These are phyloP conservation scores for Myrica gale DNA, from an alignment of 306 rosid species.

Conservation along the genomic window DNA sequence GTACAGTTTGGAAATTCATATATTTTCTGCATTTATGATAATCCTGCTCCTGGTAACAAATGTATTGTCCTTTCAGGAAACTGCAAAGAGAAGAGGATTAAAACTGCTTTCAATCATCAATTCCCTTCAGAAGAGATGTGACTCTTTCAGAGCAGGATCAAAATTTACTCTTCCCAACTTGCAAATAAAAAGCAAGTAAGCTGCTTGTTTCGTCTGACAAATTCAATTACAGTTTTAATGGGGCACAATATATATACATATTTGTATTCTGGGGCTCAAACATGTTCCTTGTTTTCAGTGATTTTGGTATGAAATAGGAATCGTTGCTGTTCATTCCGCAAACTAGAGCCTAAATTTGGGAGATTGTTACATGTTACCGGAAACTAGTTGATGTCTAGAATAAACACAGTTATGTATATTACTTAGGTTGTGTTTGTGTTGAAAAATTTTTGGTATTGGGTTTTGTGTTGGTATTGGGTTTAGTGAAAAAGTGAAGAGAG, in stretches of 20 bases:
- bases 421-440: no score
- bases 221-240: constrained; percentile 6
- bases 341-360: not conserved
- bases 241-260: constrained; percentile 2
- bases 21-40: constrained; percentile 1
- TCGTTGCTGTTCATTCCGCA: not conserved
- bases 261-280: not conserved
- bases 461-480: no score
- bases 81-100: constrained; percentile 49
- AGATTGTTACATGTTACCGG: not conserved
- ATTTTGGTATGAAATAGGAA: not conserved
- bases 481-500: no score
- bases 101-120: constrained; percentile 55
- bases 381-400: not conserved
- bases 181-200: constrained; percentile 71
- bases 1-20: constrained; percentile 6
- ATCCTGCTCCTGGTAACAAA: not conserved
- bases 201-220: constrained; percentile 24
- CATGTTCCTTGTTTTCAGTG: not conserved
- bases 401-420: not conserved
- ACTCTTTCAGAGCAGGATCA: constrained; percentile 33
- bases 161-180: constrained; percentile 42
- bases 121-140: constrained; percentile 47
- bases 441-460: no score
- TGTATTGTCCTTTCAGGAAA: constrained; percentile 40